Evolutionary conservation across 1,284 basidiomycete species (phyloP), one percentile per base, ranked within the genome.

Genomic region (Rhodotorula sp.): DNA sequence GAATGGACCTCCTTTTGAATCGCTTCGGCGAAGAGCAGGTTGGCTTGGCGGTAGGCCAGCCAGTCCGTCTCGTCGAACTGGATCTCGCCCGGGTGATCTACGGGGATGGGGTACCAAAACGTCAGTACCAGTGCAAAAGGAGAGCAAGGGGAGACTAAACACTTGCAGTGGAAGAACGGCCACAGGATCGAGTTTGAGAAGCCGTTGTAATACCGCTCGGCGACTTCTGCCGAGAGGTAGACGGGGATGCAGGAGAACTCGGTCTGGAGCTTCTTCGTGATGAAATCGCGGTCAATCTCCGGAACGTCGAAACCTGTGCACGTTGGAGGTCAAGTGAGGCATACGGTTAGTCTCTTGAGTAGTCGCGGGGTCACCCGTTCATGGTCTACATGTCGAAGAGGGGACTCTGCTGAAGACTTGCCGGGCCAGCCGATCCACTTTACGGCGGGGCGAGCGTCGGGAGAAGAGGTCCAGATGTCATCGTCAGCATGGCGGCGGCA

Each of bases 141-240:
- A 18, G 23, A 46, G 47, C 14, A 49, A 1, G 65, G 65, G 5
- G 31, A 10, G 26, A 46, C 29, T 18, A 47, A 10, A 8, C 31
- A 52, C 70, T 58, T 15, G 72, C 75, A 99, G 82, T 99, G 96
- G 86, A 99, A 98, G 61, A 99, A 86, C 1, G 96, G 96, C 96
- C 96, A 99, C 54, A 99, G 88, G 83, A 99, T 99, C 63, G 93
- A 97, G 85, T 99, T 99, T 77, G 93, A 95, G 86, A 99, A 99
- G n/a, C 84, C 84, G 65, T 98, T 99, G 86, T 99, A 99, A 83
- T 98, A 96, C 67, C 90, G 88, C 83, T 99, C 97, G 20, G 97
- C 96, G 73, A 99, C 87, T 78, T 98, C 96, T 80, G 98, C 96
- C 70, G 93, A 90, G 78, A 99, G 89, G 84, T 97, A 97, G 78